Evolutionary conservation across 2,329 filamentous ascomycete species (phyloP).

Genomic region (Raffaelea deltoideospora): DNA sequence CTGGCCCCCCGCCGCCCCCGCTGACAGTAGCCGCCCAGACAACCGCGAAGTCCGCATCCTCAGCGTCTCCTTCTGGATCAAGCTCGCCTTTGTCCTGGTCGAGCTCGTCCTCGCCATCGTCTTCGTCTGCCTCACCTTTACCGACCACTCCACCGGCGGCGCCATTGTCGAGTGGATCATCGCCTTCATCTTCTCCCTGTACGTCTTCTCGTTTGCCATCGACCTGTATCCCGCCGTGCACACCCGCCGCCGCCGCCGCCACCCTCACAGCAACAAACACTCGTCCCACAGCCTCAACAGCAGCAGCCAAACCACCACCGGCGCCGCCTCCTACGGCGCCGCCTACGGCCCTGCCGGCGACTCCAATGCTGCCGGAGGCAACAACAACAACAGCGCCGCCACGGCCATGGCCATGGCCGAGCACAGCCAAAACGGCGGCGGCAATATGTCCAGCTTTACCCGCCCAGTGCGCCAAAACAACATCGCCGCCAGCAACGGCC

Average conservation of each 20-base stretch:
- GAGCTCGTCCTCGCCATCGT: slow-evolving; percentile 59
- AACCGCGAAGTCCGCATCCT: slow-evolving; percentile 64
- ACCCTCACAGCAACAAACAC: not conserved
- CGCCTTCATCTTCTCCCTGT: slow-evolving; percentile 74
- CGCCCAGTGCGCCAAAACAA: too few relatives aligned
- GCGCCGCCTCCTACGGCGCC: too few relatives aligned
- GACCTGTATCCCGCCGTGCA: slow-evolving; percentile 69
- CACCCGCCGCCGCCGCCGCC: slow-evolving; percentile 26
- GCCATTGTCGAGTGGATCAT: slow-evolving; percentile 71
- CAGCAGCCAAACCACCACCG: too few relatives aligned
- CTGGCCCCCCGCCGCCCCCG: not conserved
- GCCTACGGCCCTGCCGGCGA: not conserved
- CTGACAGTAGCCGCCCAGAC: slow-evolving; percentile 22
- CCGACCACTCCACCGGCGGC: slow-evolving; percentile 42
- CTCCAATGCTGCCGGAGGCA: not conserved
- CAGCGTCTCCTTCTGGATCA: slow-evolving; percentile 70
- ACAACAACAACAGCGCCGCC: not conserved
- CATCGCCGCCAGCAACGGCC: not conserved
- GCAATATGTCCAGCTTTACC: too few relatives aligned
- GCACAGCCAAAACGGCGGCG: too few relatives aligned
- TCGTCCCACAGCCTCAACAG: too few relatives aligned
- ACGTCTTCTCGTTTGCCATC: slow-evolving; percentile 72
- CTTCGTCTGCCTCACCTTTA: slow-evolving; percentile 47
- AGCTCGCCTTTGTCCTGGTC: slow-evolving; percentile 68
- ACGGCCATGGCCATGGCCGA: not conserved